Base-by-base conservation (phyloP, 495 filamentous ascomycete species). In the Halenospora varia region DNA sequence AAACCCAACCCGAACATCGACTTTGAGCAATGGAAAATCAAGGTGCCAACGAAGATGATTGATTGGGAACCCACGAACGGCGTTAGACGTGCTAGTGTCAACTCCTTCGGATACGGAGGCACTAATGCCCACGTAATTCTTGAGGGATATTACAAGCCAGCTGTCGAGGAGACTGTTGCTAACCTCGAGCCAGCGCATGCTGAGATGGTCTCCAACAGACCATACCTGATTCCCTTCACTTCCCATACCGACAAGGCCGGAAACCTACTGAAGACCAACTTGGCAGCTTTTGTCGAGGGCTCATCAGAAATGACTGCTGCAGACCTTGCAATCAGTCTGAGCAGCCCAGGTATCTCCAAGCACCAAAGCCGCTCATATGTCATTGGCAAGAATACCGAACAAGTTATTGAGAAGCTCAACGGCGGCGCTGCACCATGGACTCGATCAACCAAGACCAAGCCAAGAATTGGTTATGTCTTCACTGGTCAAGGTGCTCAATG, bases 41-140 rank as follows among this genome's bases (percentile, higher is more conserved):
- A 15, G 6, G 42, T 56, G 3, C 76, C 78, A 0, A 81, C 15
- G 3, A 15, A 50, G 20, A 11, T 54, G 10, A 46, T 63, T 0
- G 54, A 69, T n/a, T 82, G 79, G 79, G 76, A 77, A 0, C 18
- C 42, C 1, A 26, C 57, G 0, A 75, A 72, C 1, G 63, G 70
- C 3, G 70, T 77, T 0, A 76, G 77, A 23, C 71, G 83, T 11
- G 68, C 70, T 1, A 77, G 73, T 2, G 69, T 85, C n/a, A 85
- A 81, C 55, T 80, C 73, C 10, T 84, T 81, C 48, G 82, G 83
- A 0, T 84, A 75, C 62, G 83, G 82, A 10, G 82, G 83, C 4
- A 69, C 77, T 15, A 86, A 86, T 58, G 71, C 74, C 0, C 55
- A 57, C 35, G 25, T 51, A 10, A 57, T 57, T 50, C 46, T 57